These are phyloP conservation scores for Suillus plorans DNA, from an alignment of 768 basidiomycete genomes.

Conservation along the genomic window DNA sequence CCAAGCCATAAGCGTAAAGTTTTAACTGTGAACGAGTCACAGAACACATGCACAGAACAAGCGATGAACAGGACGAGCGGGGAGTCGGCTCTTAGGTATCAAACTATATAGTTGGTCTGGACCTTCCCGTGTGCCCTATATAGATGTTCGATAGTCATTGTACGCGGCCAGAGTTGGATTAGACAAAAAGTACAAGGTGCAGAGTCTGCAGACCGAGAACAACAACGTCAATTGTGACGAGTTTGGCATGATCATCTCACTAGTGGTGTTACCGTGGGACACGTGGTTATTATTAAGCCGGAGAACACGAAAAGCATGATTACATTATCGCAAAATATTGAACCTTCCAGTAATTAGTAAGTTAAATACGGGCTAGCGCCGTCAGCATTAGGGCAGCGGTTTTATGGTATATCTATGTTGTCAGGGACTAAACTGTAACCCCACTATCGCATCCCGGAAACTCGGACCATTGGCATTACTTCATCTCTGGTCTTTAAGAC, in stretches of 20 bases:
- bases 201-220: neutral
- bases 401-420: conserved; percentile 6
- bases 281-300: neutral
- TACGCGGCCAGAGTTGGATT: neutral
- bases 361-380: conserved; percentile 15
- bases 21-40: neutral
- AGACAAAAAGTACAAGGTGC: neutral
- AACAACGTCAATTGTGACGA: neutral
- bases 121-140: neutral
- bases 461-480: conserved; percentile 8
- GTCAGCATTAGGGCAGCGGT: conserved; percentile 8
- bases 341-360: neutral
- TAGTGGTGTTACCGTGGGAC: neutral
- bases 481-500: conserved; percentile 25
- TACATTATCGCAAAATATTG: neutral
- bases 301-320: neutral
- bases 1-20: conserved; percentile 18
- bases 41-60: neutral
- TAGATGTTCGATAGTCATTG: neutral
- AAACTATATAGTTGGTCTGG: neutral
- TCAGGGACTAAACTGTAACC: neutral
- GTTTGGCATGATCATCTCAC: neutral
- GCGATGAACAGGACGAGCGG: neutral
- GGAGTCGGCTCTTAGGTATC: neutral
- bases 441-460: conserved; percentile 9